A percentile compares a stretch with the other conserved stretches of the same genome.
Evolutionary conservation across 2,329 filamentous ascomycete genomes (phyloP).

Genomic region (Magnaporthiopsis incrustans): DNA sequence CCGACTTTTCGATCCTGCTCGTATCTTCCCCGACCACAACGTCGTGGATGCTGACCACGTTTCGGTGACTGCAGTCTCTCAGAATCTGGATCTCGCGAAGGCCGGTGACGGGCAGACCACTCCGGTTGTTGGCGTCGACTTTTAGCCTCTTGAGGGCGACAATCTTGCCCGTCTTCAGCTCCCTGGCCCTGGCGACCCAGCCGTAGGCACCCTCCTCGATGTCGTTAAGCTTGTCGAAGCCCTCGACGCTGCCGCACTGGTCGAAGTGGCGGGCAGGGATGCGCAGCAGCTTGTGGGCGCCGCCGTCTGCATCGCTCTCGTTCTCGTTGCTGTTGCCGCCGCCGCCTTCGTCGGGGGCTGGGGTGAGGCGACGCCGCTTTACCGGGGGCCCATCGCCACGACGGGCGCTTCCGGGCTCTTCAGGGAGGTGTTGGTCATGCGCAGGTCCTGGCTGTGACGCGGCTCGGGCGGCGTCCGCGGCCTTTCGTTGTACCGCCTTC

Average conservation of each 20-base stretch:
- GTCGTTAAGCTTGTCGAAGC: constrained; percentile 88
- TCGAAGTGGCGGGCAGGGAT: constrained; percentile 64
- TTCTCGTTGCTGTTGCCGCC: constrained; percentile 20
- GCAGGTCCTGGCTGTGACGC: constrained; percentile 17
- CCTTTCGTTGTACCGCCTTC: constrained; percentile 59
- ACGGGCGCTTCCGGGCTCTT: neutral
- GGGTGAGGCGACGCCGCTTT: constrained; percentile 55
- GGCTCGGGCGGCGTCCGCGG: constrained; percentile 26
- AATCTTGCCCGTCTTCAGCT: constrained; percentile 64
- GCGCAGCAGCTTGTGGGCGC: constrained; percentile 53
- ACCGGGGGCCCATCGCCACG: constrained; percentile 36
- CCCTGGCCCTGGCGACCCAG: constrained; percentile 78
- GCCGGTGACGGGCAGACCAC: constrained; percentile 82
- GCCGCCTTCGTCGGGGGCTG: constrained; percentile 27
- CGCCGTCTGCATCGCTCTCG: constrained; percentile 12
- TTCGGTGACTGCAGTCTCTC: constrained; percentile 68
- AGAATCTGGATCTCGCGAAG: constrained; percentile 90
- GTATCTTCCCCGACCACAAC: constrained; percentile 68
- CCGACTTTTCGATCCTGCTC: constrained; percentile 44
- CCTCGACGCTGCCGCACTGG: constrained; percentile 67
- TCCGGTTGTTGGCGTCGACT: constrained; percentile 66
- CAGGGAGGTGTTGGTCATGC: constrained; percentile 14
- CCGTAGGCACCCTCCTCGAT: constrained; percentile 98
- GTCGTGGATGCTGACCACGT: constrained; percentile 76
- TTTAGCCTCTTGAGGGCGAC: constrained; percentile 94